These are phyloP conservation scores for Talaromyces sp. DNA, from an alignment of 2,329 filamentous ascomycete genomes.

Conservation along the genomic window DNA sequence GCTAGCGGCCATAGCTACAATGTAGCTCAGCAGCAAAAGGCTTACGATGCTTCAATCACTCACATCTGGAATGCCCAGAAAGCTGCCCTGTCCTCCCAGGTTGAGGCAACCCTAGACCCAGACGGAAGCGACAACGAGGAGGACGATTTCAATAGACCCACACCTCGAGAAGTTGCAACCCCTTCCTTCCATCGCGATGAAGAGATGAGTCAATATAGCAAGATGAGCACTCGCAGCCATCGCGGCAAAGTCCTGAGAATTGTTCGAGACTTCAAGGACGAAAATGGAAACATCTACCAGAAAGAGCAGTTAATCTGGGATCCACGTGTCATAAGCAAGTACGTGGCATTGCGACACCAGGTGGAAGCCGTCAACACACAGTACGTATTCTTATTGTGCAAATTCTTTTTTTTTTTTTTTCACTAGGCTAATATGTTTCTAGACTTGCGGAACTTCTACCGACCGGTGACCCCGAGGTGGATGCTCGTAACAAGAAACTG, in stretches of 20 bases:
- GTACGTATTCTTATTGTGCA: constrained; percentile 44
- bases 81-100: constrained; percentile 65
- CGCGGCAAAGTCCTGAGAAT: constrained; percentile 69
- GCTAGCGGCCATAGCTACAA: constrained; percentile 93
- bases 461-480: constrained; percentile 63
- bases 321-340: constrained; percentile 80
- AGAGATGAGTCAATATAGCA: constrained; percentile 71
- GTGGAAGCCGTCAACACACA: constrained; percentile 68
- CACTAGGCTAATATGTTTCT: constrained; percentile 10
- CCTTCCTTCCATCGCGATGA: constrained; percentile 60
- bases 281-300: constrained; percentile 59
- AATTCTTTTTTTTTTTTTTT: neutral
- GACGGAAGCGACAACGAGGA: constrained; percentile 48
- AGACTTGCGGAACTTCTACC: constrained; percentile 58
- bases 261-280: constrained; percentile 60
- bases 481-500: constrained; percentile 57
- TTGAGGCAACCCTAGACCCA: constrained; percentile 65
- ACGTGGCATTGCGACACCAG: constrained; percentile 71
- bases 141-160: constrained; percentile 48
- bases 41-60: constrained; percentile 86
- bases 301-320: constrained; percentile 65
- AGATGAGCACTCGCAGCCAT: constrained; percentile 64
- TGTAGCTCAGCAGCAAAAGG: constrained; percentile 85
- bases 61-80: constrained; percentile 91
- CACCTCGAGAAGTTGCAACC: constrained; percentile 60